Evolutionary conservation across 2,329 filamentous ascomycete species (phyloP), one percentile per base, ranked within the genome.

Genomic region (Botryotinia narcissicola): DNA sequence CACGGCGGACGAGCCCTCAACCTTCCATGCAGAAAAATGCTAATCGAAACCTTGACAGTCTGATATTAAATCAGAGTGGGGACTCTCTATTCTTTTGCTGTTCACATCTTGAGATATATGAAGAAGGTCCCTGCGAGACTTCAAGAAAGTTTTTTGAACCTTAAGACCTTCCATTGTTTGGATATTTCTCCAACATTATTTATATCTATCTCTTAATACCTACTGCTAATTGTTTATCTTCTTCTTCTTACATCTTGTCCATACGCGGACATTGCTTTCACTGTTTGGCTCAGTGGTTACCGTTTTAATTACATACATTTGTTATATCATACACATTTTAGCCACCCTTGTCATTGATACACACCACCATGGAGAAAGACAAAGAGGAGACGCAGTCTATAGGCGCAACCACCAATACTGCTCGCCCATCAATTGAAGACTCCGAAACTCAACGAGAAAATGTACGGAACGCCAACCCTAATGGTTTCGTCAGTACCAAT

Each of bases 391-490:
- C 61, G 3, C 32, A 4, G 1, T 72, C 70, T 29, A 44, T 67
- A 44, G 22, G 61, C 22, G 12, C 44, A n/a, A 67, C 61, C 40
- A 72, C 70, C 25, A 67, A 67, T 9, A 72, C 61, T 29, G 70
- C 61, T 57, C 61, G 70, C 22, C 35, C 32, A 44, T 72, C 70
- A 12, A 20, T 59, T 37, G 59, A 73, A 67, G 40, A 84, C 86
- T 25, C 92, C 87, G 73, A 89, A 69, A 73, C 46, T 1, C 74
- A 76, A 63, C 69, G 79, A 44, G 79, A 80, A 68, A 73, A 77
- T 68, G 77, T 72, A 40, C 75, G 63, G 79, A 83, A 75, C 32
- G 71, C 72, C 74, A 88, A 88, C 76, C 86, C 86, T 64, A 83
- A 84, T 77, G 86, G 86, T 51, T 84, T 84, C 71, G 82, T 84